A percentile compares a stretch with the other conserved stretches of the same genome.
Conservation (phyloP, 2,329 filamentous ascomycete species). For the Colletotrichum gigasporum region DNA sequence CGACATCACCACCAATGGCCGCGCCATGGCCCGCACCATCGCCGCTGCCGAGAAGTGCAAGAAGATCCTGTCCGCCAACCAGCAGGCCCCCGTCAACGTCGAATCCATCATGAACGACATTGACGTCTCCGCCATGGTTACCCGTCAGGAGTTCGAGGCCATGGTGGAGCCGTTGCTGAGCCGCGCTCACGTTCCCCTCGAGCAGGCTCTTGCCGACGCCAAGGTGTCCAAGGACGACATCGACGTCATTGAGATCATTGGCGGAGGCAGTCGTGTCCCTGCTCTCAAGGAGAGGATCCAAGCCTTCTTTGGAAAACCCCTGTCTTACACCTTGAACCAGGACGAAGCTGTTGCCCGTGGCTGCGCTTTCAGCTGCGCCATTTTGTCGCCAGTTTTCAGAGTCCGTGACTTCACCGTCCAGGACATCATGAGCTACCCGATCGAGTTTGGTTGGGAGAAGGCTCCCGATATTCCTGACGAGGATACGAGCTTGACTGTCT, state of each 20-base stretch:
- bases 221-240: slow-evolving; percentile 93
- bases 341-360: slow-evolving; percentile 97
- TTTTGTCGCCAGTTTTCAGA: slow-evolving; percentile 96
- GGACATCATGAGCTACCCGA: slow-evolving; percentile 97
- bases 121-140: slow-evolving; percentile 88
- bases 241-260: slow-evolving; percentile 91
- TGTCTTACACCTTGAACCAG: slow-evolving; percentile 97
- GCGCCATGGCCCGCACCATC: slow-evolving; percentile 87
- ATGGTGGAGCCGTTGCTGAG: slow-evolving; percentile 86
- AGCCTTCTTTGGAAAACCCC: slow-evolving; percentile 88
- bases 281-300: slow-evolving; percentile 90
- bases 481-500: slow-evolving; percentile 96
- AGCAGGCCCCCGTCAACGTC: slow-evolving; percentile 91
- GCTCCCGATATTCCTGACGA: slow-evolving; percentile 97
- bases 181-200: slow-evolving; percentile 77
- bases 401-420: slow-evolving; percentile 98
- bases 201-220: slow-evolving; percentile 93
- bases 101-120: slow-evolving; percentile 99
- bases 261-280: slow-evolving; percentile 93
- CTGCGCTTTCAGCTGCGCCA: slow-evolving; percentile 97
- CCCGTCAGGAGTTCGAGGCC: slow-evolving; percentile 92
- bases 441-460: slow-evolving; percentile 99
- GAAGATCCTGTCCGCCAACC: slow-evolving; percentile 97
- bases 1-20: slow-evolving; percentile 89
- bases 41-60: slow-evolving; percentile 96